These are phyloP conservation scores for Nepenthes alata DNA, from an alignment of 179 eudicot genomes.

Conservation along the genomic window DNA sequence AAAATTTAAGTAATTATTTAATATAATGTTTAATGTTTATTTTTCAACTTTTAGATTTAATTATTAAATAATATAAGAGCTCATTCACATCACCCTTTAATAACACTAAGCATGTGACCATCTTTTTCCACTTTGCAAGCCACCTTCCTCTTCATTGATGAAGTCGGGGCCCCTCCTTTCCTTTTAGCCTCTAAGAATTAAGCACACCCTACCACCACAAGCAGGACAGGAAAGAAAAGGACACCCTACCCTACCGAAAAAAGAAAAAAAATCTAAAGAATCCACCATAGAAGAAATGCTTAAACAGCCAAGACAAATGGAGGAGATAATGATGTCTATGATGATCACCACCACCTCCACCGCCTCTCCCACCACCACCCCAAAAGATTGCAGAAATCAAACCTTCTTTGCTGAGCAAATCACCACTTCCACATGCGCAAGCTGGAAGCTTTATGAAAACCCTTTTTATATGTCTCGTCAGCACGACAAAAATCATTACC, in stretches of 20 bases:
- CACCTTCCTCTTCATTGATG: no score
- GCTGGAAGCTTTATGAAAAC: constrained; percentile 69
- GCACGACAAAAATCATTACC: constrained; percentile 2
- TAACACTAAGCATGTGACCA: no score
- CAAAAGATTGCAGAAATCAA: constrained; percentile 18
- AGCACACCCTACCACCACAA: no score
- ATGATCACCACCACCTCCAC: not conserved
- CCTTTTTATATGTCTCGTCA: constrained; percentile 31
- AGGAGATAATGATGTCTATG: constrained; percentile 1
- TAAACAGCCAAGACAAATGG: not conserved
- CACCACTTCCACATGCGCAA: constrained; percentile 21
- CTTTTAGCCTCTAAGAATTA: no score
- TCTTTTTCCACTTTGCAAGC: no score
- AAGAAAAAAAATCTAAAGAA: not conserved
- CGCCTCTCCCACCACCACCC: constrained; percentile 18
- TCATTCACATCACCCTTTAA: no score
- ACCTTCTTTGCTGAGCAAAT: constrained; percentile 8
- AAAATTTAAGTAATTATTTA: no score
- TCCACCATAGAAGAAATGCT: not conserved
- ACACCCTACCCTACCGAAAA: not conserved
- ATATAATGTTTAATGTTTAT: no score
- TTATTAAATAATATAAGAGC: no score
- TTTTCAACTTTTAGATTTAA: no score
- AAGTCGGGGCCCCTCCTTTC: no score
- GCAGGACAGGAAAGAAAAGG: no score